Evolutionary conservation across 139 green algal species (phyloP).

Genomic region (Cymbomonas tetramitiformis): DNA sequence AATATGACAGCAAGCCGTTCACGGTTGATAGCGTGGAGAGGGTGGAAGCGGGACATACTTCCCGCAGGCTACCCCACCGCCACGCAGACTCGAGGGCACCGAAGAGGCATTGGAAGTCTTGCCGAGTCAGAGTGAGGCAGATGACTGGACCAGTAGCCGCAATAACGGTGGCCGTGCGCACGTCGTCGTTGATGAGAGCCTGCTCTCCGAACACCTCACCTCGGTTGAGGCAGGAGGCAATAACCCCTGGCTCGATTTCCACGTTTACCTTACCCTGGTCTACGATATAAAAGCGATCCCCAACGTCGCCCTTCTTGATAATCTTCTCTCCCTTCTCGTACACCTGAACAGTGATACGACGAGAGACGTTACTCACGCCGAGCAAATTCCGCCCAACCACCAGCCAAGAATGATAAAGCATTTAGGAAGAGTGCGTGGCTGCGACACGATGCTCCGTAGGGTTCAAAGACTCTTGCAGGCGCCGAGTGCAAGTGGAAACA

Average conservation of each 20-base stretch:
- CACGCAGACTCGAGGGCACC: slow-evolving; percentile 64
- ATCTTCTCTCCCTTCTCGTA: slow-evolving; percentile 34
- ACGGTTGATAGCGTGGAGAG: no score
- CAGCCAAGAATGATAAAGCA: no score
- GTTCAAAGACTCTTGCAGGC: no score
- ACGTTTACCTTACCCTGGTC: slow-evolving; percentile 43
- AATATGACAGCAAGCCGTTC: no score
- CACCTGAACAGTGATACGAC: no score
- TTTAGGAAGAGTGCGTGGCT: no score
- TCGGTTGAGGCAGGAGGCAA: not conserved
- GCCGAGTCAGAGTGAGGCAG: slow-evolving; percentile 5
- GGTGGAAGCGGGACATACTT: slow-evolving; percentile 25
- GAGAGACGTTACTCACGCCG: no score
- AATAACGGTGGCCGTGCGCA: slow-evolving; percentile 57
- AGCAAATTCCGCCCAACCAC: no score
- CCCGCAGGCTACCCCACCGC: slow-evolving; percentile 62
- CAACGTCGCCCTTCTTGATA: slow-evolving; percentile 44
- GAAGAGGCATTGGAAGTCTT: slow-evolving; percentile 64
- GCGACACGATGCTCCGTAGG: no score
- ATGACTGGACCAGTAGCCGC: slow-evolving; percentile 10
- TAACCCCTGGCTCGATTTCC: not conserved
- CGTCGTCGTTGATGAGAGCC: slow-evolving; percentile 56
- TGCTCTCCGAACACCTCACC: slow-evolving; percentile 74
- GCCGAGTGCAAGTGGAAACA: no score
- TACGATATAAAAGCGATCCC: slow-evolving; percentile 73